Evolutionary conservation across 257 asterid genomes (phyloP), one percentile per base, ranked within the genome.

Genomic region (Nemophila menziesii): DNA sequence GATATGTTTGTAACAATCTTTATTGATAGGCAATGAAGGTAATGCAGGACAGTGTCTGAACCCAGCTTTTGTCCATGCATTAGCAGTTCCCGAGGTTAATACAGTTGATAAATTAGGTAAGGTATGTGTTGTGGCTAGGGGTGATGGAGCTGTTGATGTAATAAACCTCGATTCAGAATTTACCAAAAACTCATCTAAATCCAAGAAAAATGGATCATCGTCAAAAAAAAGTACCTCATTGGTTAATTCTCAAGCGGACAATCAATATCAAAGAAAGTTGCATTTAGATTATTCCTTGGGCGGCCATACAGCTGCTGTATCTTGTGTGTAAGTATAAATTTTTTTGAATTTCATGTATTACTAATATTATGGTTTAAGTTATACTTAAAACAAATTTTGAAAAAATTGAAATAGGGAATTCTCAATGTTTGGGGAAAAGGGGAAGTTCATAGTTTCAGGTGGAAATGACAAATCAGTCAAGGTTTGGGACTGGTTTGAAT

Each of bases 281-380:
- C 77, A 41, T 21, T 65, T 90, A 66, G 90, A 85, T 59, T 77
- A 69, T 67, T 47, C 89, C 11, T 27, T 74, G 55, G 96, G 94
- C 39, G 96, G 99, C 41, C 94, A 90, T 44, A 53, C 64, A 11
- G 82, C 96, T 48, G 85, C 96, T 2, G 94, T 79, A 53, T 90
- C 96, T 47, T 85, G 89, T 22, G 92, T 85, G 96, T 85, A 73
- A 79, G 99, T 47, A n/a, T n/a, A 24, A 36, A 29, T n/a, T 1
- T 9, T 5, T 29, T 48, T 22, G 52, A 29, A 29, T 29, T 29
- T 19, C 15, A 7, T 19, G 39, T 16, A 27, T 13, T 23, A 47
- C 39, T 49, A 58, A 54, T 44, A n/a, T 39, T 24, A 14, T 23
- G 20, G 36, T 42, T n/a, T n/a, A n/a, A n/a, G n/a, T n/a, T n/a